Evolutionary conservation across 2,329 filamentous ascomycete genomes (phyloP), one percentile per base, ranked within the genome.

Genomic region (Pestalotiopsis sp.): DNA sequence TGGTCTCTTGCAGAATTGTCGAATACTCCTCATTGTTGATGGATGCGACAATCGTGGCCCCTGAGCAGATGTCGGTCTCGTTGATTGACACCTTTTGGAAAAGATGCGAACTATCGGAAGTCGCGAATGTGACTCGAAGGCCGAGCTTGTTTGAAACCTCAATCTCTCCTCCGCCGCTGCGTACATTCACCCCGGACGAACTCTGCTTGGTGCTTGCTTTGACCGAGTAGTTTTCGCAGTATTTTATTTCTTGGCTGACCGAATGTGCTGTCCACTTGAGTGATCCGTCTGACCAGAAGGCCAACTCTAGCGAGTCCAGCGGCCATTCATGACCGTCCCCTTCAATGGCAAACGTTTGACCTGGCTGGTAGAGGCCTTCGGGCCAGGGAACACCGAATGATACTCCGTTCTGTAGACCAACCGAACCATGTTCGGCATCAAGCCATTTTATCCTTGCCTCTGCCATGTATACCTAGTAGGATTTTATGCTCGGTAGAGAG

Each of bases 241-340:
- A 14, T 11, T 35, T 11, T 10, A 59, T n/a, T 1, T 59, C 13
- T 14, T 24, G 20, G 57, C 57, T 59, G 14, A 38, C 26, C 14
- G 57, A 59, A n/a, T 59, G 57, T 5, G 17, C 57, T 26, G 57
- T 59, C 57, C 57, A 59, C 57, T 59, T 59, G 22, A 59, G 20
- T 11, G 57, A 59, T 35, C 57, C 57, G 26, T 59, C 57, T 14
- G 57, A 26, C 57, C 57, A 59, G 57, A 38, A 35, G 11, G 57
- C 57, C 14, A 38, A 14, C 20, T 59, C 57, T n/a, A 14, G 9
- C 6, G 57, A 14, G 26, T 26, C 57, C 1, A 59, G 57, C 4
- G 57, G 24, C 57, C 57, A 59, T n/a, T 38, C 10, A 2, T 35
- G 22, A 35, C 57, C 57, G 24, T 35, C 24, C 14, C 57, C 57